These are phyloP conservation scores for Penicillium riverlandense DNA, from an alignment of 495 filamentous ascomycete species.

Conservation along the genomic window DNA sequence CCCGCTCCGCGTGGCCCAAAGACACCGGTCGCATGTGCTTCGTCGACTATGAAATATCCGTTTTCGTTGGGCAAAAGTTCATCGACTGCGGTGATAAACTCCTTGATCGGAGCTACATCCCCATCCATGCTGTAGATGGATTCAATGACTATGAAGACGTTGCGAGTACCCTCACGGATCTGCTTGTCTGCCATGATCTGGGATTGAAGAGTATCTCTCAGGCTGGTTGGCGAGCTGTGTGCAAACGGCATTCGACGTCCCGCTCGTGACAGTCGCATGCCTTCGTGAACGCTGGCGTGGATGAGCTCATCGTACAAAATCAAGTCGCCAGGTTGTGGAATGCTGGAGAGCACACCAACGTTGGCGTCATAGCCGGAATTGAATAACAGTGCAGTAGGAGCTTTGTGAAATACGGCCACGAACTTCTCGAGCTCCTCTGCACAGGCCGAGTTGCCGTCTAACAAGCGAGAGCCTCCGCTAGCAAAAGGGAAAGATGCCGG, in stretches of 20 bases:
- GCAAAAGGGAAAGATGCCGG: constrained; percentile 29
- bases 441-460: constrained; percentile 61
- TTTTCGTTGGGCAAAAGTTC: constrained; percentile 48
- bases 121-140: constrained; percentile 84
- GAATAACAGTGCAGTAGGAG: constrained; percentile 59
- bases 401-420: constrained; percentile 62
- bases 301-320: constrained; percentile 69
- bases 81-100: constrained; percentile 52
- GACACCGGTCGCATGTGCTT: constrained; percentile 69
- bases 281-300: constrained; percentile 72
- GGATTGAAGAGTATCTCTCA: constrained; percentile 32
- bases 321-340: constrained; percentile 63
- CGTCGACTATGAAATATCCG: constrained; percentile 68
- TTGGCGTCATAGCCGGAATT: constrained; percentile 78
- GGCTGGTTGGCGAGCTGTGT: constrained; percentile 50
- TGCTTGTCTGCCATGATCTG: constrained; percentile 20
- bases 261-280: constrained; percentile 63
- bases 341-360: constrained; percentile 54
- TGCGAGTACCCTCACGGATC: constrained; percentile 25
- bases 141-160: constrained; percentile 62
- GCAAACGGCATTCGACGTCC: constrained; percentile 40
- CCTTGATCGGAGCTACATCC: constrained; percentile 56
- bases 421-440: constrained; percentile 55
- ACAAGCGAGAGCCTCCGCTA: constrained; percentile 35
- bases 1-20: constrained; percentile 58